These are phyloP conservation scores for Dimocarpus longan DNA, from an alignment of 345 rosid species.

Conservation along the genomic window DNA sequence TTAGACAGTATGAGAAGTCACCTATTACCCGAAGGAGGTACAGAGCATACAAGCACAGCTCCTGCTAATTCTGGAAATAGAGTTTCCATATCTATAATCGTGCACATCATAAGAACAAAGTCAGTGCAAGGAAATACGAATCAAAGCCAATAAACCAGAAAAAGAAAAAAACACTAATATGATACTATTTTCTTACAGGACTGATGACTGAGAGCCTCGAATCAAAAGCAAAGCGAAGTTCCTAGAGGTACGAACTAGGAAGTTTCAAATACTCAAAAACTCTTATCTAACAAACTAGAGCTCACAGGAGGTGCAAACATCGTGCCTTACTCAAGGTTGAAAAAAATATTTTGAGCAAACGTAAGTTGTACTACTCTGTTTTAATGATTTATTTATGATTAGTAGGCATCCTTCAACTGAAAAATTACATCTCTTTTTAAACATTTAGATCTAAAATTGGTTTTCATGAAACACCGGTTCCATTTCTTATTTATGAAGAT, in stretches of 20 bases:
- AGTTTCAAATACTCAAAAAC: background rate
- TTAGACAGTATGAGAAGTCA: constrained; percentile 33
- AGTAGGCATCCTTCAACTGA: background rate
- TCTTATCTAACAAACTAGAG: background rate
- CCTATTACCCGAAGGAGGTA: constrained; percentile 96
- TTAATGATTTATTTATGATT: background rate
- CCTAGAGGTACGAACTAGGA: background rate
- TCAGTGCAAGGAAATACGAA: constrained; percentile 5
- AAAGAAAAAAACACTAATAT: background rate
- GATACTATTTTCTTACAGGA: background rate
- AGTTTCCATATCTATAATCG: constrained; percentile 37
- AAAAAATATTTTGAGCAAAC: background rate
- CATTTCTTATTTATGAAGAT: background rate
- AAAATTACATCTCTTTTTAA: background rate
- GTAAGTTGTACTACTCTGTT: background rate
- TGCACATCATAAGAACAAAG: constrained; percentile 17
- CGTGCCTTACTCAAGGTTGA: background rate
- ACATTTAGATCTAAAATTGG: constrained; percentile 2
- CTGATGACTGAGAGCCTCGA: background rate
- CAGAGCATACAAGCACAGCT: constrained; percentile 79
- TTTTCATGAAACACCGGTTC: background rate
- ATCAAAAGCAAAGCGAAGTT: background rate
- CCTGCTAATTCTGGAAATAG: constrained; percentile 65
- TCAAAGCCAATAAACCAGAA: constrained; percentile 1
- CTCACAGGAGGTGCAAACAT: background rate